Percentiles rank a stretch among this genome's conserved stretches.
phyloP scores from a whole-genome alignment of 2,329 filamentous ascomycete genomes.

The Cladosporium halotolerans region DNA sequence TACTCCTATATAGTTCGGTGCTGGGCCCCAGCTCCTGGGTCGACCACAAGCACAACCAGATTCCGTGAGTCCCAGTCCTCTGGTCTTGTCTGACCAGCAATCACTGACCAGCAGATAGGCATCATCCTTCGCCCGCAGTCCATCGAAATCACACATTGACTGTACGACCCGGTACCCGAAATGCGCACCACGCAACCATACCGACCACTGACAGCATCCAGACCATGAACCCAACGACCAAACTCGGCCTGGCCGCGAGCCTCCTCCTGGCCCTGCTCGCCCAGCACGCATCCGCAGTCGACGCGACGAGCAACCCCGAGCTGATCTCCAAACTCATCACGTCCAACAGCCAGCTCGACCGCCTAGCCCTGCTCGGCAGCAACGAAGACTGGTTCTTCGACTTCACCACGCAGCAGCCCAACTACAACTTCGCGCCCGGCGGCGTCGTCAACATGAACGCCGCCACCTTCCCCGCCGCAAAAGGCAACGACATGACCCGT shows the following conservation, averaged over 20 bases:
- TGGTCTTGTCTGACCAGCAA: background rate
- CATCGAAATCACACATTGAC: background rate
- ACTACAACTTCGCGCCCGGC: conserved; percentile 41
- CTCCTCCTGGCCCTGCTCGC: conserved; percentile 21
- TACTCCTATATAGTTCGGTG: background rate
- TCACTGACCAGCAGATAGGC: background rate
- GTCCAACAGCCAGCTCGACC: conserved; percentile 43
- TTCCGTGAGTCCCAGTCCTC: background rate
- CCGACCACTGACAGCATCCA: background rate
- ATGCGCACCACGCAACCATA: background rate
- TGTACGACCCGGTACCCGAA: background rate
- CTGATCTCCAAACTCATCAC: conserved; percentile 35
- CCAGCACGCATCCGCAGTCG: conserved; percentile 27
- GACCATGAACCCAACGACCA: conserved; percentile 15
- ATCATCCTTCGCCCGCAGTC: background rate
- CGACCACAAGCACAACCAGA: conserved; percentile 6
- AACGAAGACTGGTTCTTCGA: conserved; percentile 46
- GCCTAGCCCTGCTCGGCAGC: conserved; percentile 35
- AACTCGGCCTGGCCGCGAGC: conserved; percentile 12
- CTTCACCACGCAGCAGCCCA: conserved; percentile 36
- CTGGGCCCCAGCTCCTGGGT: background rate
- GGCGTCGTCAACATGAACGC: conserved; percentile 48
- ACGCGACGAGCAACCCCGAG: conserved; percentile 35
- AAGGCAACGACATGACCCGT: conserved; percentile 43
- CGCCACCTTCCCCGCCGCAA: conserved; percentile 45